Conservation (phyloP, 225 moss, liverwort and hornwort genomes). For the Marchantia paleacea region DNA sequence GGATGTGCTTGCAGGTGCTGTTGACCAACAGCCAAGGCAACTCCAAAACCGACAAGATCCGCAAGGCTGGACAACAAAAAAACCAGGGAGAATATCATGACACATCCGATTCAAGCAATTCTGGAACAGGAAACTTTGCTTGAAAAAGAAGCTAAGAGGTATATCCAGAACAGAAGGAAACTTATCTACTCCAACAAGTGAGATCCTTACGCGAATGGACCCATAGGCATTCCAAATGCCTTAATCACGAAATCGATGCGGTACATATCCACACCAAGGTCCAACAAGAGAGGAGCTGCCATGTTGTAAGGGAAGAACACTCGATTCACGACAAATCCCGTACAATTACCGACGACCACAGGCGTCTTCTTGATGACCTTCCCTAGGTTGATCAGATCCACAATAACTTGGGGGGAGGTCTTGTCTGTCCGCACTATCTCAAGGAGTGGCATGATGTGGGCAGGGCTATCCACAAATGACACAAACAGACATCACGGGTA, state of each 20-base stretch:
- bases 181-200: too few relatives aligned
- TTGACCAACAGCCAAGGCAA: constrained; percentile 60
- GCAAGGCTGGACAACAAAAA: constrained; percentile 49
- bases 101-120: neutral
- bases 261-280: constrained; percentile 82
- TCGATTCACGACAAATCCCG: constrained; percentile 97
- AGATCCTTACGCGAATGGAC: constrained; percentile 72
- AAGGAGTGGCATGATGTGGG: constrained; percentile 93
- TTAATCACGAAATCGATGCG: constrained; percentile 88
- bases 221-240: constrained; percentile 99
- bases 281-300: constrained; percentile 69
- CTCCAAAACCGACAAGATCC: constrained; percentile 93
- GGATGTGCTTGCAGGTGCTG: constrained; percentile 67
- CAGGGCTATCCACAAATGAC: constrained; percentile 61
- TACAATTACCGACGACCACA: constrained; percentile 95
- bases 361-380: constrained; percentile 88
- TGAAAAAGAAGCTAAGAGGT: neutral
- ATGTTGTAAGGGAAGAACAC: constrained; percentile 94
- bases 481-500: neutral
- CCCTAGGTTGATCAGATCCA: constrained; percentile 87
- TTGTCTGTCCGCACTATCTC: constrained; percentile 96
- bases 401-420: constrained; percentile 87
- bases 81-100: neutral
- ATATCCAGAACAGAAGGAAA: neutral
- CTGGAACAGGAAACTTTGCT: neutral